Conservation (phyloP, 1,139 yeast genomes). For the Nadsonia starkeyi-henricii region DNA sequence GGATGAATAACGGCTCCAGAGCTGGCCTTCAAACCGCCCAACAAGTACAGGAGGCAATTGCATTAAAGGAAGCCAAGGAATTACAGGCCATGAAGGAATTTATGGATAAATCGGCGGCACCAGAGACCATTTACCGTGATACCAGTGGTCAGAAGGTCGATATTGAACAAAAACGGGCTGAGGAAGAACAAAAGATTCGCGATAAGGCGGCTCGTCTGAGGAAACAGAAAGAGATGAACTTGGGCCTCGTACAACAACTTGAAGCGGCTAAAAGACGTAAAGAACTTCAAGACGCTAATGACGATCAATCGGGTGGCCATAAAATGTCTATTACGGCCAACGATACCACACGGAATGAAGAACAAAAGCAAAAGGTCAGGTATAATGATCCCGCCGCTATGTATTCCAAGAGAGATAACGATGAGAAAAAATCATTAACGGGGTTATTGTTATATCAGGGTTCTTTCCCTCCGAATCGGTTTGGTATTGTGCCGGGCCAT, state of each 20-base stretch:
- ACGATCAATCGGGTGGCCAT: constrained; percentile 20
- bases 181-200: constrained; percentile 20
- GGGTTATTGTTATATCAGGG: constrained; percentile 35
- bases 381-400: constrained; percentile 59
- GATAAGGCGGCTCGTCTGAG: constrained; percentile 17
- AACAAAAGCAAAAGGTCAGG: constrained; percentile 24
- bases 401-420: constrained; percentile 21
- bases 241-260: constrained; percentile 33
- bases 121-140: constrained; percentile 47
- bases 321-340: constrained; percentile 17
- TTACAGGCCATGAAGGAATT: background rate
- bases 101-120: background rate
- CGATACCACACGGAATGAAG: constrained; percentile 29
- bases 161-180: constrained; percentile 23
- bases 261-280: constrained; percentile 17
- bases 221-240: constrained; percentile 24
- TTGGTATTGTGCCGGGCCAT: constrained; percentile 62
- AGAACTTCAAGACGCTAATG: constrained; percentile 21
- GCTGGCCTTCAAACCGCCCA: background rate
- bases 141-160: constrained; percentile 39
- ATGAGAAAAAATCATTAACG: background rate
- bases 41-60: background rate
- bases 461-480: constrained; percentile 51
- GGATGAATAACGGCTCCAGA: background rate
- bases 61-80: background rate